Conservation (phyloP, 2,329 filamentous ascomycete genomes). For the Xylaria sp. region DNA sequence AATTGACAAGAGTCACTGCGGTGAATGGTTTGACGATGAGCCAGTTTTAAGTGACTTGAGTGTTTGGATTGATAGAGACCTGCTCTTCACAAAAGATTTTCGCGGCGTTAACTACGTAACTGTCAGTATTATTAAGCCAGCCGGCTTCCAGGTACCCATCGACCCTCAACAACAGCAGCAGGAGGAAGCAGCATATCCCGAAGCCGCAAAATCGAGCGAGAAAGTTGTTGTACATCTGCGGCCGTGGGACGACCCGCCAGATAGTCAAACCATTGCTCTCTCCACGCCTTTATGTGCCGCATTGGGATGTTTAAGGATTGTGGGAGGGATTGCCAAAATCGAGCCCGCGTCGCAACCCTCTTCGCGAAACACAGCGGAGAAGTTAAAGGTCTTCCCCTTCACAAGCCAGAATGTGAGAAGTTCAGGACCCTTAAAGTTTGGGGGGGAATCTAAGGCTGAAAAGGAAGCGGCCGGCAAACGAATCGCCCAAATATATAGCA, state of each 20-base stretch:
- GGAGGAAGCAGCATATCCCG: constrained; percentile 71
- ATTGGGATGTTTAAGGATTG: constrained; percentile 76
- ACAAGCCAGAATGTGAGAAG: constrained; percentile 64
- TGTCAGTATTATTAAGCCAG: constrained; percentile 88
- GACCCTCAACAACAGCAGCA: constrained; percentile 75
- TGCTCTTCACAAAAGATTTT: constrained; percentile 76
- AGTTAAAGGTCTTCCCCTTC: constrained; percentile 86
- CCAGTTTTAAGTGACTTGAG: constrained; percentile 68
- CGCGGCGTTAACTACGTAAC: constrained; percentile 80
- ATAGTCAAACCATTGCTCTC: constrained; percentile 80
- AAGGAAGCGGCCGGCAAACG: constrained; percentile 79
- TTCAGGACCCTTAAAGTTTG: constrained; percentile 80
- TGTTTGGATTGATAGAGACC: constrained; percentile 86
- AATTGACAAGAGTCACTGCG: constrained; percentile 75
- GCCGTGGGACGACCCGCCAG: constrained; percentile 88
- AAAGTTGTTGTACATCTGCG: constrained; percentile 81
- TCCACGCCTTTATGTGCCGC: constrained; percentile 81
- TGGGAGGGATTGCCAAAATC: constrained; percentile 88
- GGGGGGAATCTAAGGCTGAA: constrained; percentile 85
- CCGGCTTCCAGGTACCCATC: constrained; percentile 75
- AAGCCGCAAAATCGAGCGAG: constrained; percentile 63
- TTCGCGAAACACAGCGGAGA: constrained; percentile 70
- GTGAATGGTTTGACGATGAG: constrained; percentile 83
- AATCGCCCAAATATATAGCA: constrained; percentile 77
- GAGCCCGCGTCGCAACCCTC: constrained; percentile 82